Evolutionary conservation across 108 stramenopile genomes (phyloP).

Genomic region (Cyclotella choctawhatcheeana): DNA sequence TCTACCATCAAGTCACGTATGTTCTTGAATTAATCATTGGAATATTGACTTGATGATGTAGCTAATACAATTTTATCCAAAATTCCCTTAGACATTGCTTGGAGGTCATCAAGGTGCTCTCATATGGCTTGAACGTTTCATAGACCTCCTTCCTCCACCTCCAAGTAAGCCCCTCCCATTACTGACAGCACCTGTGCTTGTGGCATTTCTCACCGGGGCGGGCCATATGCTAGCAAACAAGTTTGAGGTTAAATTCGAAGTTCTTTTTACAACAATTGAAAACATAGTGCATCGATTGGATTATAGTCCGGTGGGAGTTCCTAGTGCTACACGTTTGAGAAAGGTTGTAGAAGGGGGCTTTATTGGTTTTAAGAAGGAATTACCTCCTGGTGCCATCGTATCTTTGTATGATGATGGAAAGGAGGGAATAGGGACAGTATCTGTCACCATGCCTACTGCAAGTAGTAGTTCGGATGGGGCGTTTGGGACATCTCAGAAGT

Average conservation of each 20-base stretch:
- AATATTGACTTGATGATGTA: too few relatives aligned
- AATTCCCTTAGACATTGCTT: slow-evolving; percentile 60
- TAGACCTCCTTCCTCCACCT: slow-evolving; percentile 65
- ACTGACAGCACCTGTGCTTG: slow-evolving; percentile 83
- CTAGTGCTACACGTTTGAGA: slow-evolving; percentile 73
- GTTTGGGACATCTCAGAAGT: background rate
- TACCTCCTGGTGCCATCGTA: slow-evolving; percentile 68
- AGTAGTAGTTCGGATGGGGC: background rate
- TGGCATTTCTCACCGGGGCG: slow-evolving; percentile 81
- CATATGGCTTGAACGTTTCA: slow-evolving; percentile 78
- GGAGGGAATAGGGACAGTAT: slow-evolving; percentile 30
- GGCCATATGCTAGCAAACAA: slow-evolving; percentile 87
- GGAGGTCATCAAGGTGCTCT: slow-evolving; percentile 79
- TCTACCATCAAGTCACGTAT: slow-evolving; percentile 63
- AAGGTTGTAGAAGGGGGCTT: slow-evolving; percentile 74
- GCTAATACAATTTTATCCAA: too few relatives aligned
- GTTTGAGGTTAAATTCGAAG: slow-evolving; percentile 57
- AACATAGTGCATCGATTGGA: slow-evolving; percentile 73
- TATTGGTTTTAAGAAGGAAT: slow-evolving; percentile 49
- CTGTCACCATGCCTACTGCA: background rate
- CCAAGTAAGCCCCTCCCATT: slow-evolving; percentile 71
- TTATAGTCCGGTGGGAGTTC: slow-evolving; percentile 74
- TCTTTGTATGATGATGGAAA: slow-evolving; percentile 69
- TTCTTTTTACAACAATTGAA: slow-evolving; percentile 52
- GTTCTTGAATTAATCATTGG: too few relatives aligned